Evolutionary conservation across 129 eudicot species (phyloP).

Genomic region (Pulicaria dysenterica): DNA sequence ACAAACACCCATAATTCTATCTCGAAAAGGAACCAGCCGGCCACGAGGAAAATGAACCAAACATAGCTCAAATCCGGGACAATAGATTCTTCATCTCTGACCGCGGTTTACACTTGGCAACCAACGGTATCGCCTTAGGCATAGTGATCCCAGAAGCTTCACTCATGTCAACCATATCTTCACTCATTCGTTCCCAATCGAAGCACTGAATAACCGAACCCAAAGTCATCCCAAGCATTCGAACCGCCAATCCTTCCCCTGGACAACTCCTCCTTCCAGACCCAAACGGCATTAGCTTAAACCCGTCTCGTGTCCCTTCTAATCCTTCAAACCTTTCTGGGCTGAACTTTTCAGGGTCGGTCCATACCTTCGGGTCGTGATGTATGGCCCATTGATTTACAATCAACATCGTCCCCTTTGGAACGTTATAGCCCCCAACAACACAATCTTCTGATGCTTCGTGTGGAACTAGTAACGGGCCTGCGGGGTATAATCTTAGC

Average conservation of each 20-base stretch:
- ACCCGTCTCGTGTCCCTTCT: slow-evolving; percentile 44
- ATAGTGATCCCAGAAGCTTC: slow-evolving; percentile 44
- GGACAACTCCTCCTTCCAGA: slow-evolving; percentile 81
- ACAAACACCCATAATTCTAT: too few species aligned
- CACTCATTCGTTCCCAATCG: slow-evolving; percentile 58
- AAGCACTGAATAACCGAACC: slow-evolving; percentile 71
- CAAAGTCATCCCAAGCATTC: slow-evolving; percentile 51
- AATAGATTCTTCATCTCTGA: slow-evolving; percentile 26
- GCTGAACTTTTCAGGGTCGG: slow-evolving; percentile 40
- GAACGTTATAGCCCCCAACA: slow-evolving; percentile 44
- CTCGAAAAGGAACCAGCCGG: too few species aligned
- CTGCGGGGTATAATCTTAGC: slow-evolving; percentile 37
- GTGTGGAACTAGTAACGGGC: slow-evolving; percentile 43
- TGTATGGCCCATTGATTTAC: slow-evolving; percentile 58
- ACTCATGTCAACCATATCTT: slow-evolving; percentile 59
- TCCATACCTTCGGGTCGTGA: slow-evolving; percentile 53
- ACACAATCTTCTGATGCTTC: slow-evolving; percentile 46
- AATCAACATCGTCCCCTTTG: slow-evolving; percentile 44
- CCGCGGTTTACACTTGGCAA: slow-evolving; percentile 53
- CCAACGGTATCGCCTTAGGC: slow-evolving; percentile 55
- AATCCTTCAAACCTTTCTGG: slow-evolving; percentile 55
- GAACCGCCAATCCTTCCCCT: slow-evolving; percentile 65
- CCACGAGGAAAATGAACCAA: too few species aligned
- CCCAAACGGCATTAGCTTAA: slow-evolving; percentile 70
- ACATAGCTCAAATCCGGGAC: neutral